Conservation (phyloP, 108 stramenopile genomes). For the Discostella pseudostelligera region DNA sequence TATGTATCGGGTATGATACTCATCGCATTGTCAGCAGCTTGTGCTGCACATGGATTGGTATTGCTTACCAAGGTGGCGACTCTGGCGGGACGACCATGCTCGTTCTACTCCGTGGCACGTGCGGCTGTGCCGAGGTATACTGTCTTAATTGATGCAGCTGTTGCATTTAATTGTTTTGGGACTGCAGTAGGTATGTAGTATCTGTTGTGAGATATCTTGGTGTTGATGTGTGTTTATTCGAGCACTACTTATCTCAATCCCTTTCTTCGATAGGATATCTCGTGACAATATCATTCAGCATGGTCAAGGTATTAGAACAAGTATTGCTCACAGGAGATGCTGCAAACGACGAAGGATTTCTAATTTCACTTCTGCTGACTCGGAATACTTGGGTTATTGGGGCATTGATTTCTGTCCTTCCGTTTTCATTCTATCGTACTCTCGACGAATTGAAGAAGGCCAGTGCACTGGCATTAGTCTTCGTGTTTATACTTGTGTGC, state of each 20-base stretch:
- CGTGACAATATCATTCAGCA: constrained; percentile 72
- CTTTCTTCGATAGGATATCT: constrained; percentile 51
- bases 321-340: constrained; percentile 26
- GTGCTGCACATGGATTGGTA: constrained; percentile 52
- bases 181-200: constrained; percentile 54
- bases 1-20: constrained; percentile 57
- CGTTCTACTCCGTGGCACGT: constrained; percentile 65
- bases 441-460: constrained; percentile 53
- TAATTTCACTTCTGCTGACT: constrained; percentile 33
- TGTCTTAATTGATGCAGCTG: constrained; percentile 67
- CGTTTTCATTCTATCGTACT: constrained; percentile 41
- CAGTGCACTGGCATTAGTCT: constrained; percentile 43
- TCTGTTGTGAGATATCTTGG: no score
- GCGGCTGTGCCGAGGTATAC: constrained; percentile 62
- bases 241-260: no score
- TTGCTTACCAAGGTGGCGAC: constrained; percentile 47
- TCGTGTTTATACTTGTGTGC: constrained; percentile 46
- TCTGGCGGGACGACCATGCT: constrained; percentile 30
- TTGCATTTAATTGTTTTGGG: constrained; percentile 81
- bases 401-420: constrained; percentile 46
- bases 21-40: constrained; percentile 54
- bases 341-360: constrained; percentile 15
- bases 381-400: constrained; percentile 57
- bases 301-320: constrained; percentile 61
- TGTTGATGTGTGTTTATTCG: neutral